These are phyloP conservation scores for Tylopilus cervinicoccineus DNA, from an alignment of 768 basidiomycete genomes.

Conservation along the genomic window DNA sequence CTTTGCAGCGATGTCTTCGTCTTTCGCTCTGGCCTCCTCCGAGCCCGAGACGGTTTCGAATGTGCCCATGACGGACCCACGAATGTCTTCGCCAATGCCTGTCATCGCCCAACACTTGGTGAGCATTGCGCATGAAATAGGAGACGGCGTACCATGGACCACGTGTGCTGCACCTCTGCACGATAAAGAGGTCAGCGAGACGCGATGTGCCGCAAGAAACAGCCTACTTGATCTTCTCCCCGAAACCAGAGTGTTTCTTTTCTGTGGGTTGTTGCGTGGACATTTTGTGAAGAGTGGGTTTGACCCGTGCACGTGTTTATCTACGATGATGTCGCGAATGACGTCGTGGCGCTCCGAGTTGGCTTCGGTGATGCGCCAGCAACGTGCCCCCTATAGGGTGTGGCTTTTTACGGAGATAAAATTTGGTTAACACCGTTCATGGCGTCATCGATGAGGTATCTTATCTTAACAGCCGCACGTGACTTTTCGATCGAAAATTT, in stretches of 20 bases:
- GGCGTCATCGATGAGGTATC: constrained; percentile 6
- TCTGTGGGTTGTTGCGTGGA: not conserved
- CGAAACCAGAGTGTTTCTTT: constrained; percentile 7
- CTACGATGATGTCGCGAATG: constrained; percentile 14
- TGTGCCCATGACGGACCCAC: constrained; percentile 40
- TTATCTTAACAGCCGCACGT: constrained; percentile 3
- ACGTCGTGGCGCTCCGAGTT: constrained; percentile 17
- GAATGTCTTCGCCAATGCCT: constrained; percentile 44
- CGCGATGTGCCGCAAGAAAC: no score
- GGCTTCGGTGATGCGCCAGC: constrained; percentile 7
- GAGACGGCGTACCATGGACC: constrained; percentile 31
- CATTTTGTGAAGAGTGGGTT: not conserved
- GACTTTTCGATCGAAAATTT: constrained; percentile 6
- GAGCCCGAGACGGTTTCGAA: constrained; percentile 32
- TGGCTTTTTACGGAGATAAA: constrained; percentile 2
- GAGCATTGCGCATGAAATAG: not conserved
- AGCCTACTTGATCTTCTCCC: constrained; percentile 13
- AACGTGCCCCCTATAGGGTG: constrained; percentile 14
- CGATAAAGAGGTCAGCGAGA: not conserved
- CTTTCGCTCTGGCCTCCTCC: constrained; percentile 22
- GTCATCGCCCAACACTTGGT: constrained; percentile 1
- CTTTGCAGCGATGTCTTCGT: constrained; percentile 35
- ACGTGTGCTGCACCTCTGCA: constrained; percentile 35
- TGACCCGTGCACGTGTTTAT: not conserved
- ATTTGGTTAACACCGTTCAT: constrained; percentile 2